phyloP scores from a whole-genome alignment of 148 eudicot genomes.

The Rhododendron henanense region DNA sequence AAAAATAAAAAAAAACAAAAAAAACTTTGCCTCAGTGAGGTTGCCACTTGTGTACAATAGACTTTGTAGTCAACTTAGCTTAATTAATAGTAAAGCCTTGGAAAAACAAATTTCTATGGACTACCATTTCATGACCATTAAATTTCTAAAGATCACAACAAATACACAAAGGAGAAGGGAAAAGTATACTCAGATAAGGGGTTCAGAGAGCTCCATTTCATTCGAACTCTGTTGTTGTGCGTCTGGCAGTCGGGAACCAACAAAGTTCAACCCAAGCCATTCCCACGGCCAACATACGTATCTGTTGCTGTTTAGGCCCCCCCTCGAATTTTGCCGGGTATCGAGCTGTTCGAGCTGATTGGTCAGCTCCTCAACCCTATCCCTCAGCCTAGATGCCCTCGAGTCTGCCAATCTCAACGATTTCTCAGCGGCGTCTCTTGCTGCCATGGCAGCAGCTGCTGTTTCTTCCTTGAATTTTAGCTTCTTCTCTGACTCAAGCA shows the following conservation, averaged over 20 bases:
- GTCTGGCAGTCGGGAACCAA: conserved; percentile 44
- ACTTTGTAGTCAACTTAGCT: neutral
- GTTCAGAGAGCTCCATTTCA: conserved; percentile 98
- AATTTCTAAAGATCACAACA: neutral
- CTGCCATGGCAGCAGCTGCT: conserved; percentile 89
- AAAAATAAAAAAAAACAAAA: no score
- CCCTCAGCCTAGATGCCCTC: conserved; percentile 77
- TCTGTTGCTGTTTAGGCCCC: conserved; percentile 48
- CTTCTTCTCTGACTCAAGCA: conserved; percentile 64
- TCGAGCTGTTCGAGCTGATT: conserved; percentile 77
- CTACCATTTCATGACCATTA: neutral
- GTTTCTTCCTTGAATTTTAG: conserved; percentile 92
- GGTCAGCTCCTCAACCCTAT: conserved; percentile 80
- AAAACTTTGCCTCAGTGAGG: neutral
- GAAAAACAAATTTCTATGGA: neutral
- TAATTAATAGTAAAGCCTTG: neutral
- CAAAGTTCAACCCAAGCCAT: conserved; percentile 87
- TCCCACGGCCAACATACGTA: conserved; percentile 98
- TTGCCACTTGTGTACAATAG: neutral
- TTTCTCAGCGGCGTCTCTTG: conserved; percentile 95
- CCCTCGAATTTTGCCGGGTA: conserved; percentile 32
- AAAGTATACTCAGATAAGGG: conserved; percentile 49
- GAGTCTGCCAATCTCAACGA: conserved; percentile 80
- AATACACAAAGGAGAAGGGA: conserved; percentile 6
- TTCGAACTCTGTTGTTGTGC: conserved; percentile 48